A percentile compares a stretch with the other conserved stretches of the same genome.
Evolutionary conservation across 2,329 filamentous ascomycete genomes (phyloP).

Genomic region (Pyricularia sp.): DNA sequence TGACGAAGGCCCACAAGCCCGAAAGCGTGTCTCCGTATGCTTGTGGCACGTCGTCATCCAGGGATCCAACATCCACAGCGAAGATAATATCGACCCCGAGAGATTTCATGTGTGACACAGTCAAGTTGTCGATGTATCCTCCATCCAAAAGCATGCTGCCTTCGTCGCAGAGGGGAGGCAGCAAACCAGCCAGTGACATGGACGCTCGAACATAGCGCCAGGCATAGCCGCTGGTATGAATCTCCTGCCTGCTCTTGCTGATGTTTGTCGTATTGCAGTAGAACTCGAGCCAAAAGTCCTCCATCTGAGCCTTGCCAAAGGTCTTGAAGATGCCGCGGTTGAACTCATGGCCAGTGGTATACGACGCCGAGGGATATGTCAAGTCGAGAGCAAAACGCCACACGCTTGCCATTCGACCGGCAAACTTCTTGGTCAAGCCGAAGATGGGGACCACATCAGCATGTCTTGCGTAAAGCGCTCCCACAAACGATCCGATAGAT

Average conservation of each 20-base stretch:
- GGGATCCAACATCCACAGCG: slow-evolving; percentile 81
- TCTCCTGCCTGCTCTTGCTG: slow-evolving; percentile 80
- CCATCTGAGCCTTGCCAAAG: slow-evolving; percentile 91
- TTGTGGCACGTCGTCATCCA: slow-evolving; percentile 88
- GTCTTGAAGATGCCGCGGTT: slow-evolving; percentile 98
- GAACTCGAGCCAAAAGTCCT: slow-evolving; percentile 97
- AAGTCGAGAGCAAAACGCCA: slow-evolving; percentile 96
- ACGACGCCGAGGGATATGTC: slow-evolving; percentile 91
- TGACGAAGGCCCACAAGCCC: slow-evolving; percentile 87
- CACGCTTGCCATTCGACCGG: slow-evolving; percentile 96
- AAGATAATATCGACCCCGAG: slow-evolving; percentile 91
- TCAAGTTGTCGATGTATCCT: slow-evolving; percentile 94
- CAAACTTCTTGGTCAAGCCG: slow-evolving; percentile 91
- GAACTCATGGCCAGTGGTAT: slow-evolving; percentile 97
- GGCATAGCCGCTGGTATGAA: slow-evolving; percentile 91
- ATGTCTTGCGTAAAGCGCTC: slow-evolving; percentile 87
- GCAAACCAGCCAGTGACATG: slow-evolving; percentile 86
- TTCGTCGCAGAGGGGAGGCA: slow-evolving; percentile 92
- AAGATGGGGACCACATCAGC: slow-evolving; percentile 96
- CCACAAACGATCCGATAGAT: slow-evolving; percentile 91
- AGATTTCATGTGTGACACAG: slow-evolving; percentile 92
- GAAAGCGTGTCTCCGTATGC: slow-evolving; percentile 87
- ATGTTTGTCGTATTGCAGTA: slow-evolving; percentile 99
- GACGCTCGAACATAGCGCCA: slow-evolving; percentile 95
- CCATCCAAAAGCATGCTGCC: slow-evolving; percentile 94